Conservation (phyloP, 2,329 filamentous ascomycete species). For the Cladophialophora psammophila region DNA sequence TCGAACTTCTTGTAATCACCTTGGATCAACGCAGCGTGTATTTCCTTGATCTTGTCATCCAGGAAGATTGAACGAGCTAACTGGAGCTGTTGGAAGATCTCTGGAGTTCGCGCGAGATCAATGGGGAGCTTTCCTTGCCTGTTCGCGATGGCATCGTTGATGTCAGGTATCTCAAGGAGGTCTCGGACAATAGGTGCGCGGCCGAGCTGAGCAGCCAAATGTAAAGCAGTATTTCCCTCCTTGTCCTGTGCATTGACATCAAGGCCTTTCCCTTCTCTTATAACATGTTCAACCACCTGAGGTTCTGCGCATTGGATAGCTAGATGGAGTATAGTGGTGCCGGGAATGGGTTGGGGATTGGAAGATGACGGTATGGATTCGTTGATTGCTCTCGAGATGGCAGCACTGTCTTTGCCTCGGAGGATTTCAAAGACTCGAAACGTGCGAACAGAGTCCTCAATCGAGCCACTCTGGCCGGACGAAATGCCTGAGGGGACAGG, state of each 20-base stretch:
- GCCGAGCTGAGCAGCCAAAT: constrained; percentile 84
- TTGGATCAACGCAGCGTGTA: constrained; percentile 77
- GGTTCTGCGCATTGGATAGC: constrained; percentile 95
- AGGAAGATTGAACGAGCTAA: constrained; percentile 88
- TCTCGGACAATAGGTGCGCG: constrained; percentile 81
- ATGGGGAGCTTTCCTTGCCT: constrained; percentile 83
- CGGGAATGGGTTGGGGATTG: constrained; percentile 55
- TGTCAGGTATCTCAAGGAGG: constrained; percentile 78
- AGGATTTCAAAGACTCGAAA: constrained; percentile 95
- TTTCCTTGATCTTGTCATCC: constrained; percentile 81
- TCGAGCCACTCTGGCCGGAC: constrained; percentile 57
- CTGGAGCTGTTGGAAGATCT: constrained; percentile 95
- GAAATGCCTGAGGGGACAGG: constrained; percentile 44
- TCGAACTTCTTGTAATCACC: constrained; percentile 81
- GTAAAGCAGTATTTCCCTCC: constrained; percentile 92
- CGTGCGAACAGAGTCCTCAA: constrained; percentile 93
- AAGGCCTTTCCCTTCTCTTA: constrained; percentile 74
- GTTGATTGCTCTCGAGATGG: constrained; percentile 82
- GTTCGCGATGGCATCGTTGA: constrained; percentile 90
- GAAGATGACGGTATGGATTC: constrained; percentile 61
- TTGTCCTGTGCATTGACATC: constrained; percentile 91
- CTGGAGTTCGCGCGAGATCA: constrained; percentile 87
- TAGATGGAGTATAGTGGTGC: constrained; percentile 89
- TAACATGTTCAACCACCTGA: constrained; percentile 91
- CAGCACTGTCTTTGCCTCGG: constrained; percentile 85